phyloP scores from a whole-genome alignment of 78 protist genomes.

The Cavenderia fasciculata region DNA sequence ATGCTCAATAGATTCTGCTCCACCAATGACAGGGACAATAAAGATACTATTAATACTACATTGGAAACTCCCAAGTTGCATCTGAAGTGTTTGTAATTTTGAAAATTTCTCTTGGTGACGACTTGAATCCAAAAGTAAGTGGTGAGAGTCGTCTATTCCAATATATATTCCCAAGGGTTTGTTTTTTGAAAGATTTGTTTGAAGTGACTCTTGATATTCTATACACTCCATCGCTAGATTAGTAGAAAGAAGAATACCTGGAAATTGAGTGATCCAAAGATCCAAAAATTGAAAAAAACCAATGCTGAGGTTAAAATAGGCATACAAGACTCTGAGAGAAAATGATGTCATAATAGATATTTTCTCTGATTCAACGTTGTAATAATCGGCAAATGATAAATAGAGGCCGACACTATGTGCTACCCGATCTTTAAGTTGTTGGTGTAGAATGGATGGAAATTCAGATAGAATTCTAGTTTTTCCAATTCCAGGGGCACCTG shows the following conservation, averaged over 20 bases:
- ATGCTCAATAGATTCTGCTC: background rate
- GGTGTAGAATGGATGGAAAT: background rate
- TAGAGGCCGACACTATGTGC: background rate
- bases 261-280: background rate
- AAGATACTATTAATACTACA: background rate
- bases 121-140: background rate
- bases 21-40: background rate
- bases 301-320: background rate
- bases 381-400: background rate
- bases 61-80: background rate
- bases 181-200: no score
- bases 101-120: background rate
- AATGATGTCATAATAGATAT: background rate
- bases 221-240: background rate
- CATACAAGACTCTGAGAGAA: background rate
- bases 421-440: background rate
- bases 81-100: background rate
- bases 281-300: background rate
- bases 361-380: background rate
- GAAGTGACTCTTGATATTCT: background rate
- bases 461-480: background rate
- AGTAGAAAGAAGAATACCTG: background rate
- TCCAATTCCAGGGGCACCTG: constrained; percentile 16
- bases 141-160: background rate
- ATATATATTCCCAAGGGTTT: background rate